Conservation (phyloP, 78 protist species). For the Emiliania huxleyi region DNA sequence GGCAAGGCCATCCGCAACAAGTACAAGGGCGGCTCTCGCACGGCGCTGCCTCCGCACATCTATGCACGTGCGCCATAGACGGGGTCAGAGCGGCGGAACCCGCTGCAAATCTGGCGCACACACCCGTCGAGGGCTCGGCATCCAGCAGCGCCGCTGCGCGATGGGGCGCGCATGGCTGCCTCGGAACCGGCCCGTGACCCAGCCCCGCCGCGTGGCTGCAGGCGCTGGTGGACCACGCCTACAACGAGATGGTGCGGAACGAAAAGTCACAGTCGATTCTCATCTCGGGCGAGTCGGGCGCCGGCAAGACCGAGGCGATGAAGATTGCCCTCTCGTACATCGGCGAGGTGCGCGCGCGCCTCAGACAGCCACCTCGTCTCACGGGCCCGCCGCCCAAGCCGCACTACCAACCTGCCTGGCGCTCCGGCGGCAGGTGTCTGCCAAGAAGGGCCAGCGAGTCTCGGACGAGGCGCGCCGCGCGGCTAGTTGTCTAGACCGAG, state of each 20-base stretch:
- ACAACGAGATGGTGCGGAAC: neutral
- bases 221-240: conserved; percentile 35
- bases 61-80: no score
- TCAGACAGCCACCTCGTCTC: neutral
- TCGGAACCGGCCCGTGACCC: no score
- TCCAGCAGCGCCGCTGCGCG: no score
- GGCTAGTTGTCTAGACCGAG: no score
- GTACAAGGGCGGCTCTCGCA: neutral
- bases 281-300: conserved; percentile 44
- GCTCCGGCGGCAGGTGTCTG: neutral
- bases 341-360: no score
- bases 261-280: neutral
- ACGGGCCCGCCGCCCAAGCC: neutral
- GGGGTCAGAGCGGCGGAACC: no score
- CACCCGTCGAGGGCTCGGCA: no score
- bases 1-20: neutral
- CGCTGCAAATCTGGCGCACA: no score
- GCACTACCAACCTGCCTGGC: no score
- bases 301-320: conserved; percentile 54
- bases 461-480: no score
- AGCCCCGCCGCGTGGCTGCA: no score
- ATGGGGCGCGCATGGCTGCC: no score
- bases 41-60: neutral
- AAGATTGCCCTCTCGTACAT: conserved; percentile 36
- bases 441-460: neutral